phyloP scores from a whole-genome alignment of 768 basidiomycete species.

The Termitomyces eurrhizus region DNA sequence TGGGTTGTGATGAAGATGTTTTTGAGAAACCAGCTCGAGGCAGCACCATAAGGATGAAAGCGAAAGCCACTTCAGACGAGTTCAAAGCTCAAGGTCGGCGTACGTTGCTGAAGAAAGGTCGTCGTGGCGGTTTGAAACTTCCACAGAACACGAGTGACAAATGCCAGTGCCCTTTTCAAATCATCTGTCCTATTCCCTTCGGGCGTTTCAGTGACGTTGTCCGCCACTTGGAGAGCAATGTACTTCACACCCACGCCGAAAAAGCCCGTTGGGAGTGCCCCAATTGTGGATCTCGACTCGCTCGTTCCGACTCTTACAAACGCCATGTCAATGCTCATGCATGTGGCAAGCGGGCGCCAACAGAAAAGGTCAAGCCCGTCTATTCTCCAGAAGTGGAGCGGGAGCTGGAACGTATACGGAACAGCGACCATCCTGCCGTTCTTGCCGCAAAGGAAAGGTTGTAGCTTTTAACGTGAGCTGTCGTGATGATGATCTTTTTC shows the following conservation, averaged over 20 bases:
- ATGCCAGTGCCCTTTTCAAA: neutral
- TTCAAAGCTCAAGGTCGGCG: neutral
- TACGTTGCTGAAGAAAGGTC: neutral
- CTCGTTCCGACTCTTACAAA: conserved; percentile 3
- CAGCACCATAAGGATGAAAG: neutral
- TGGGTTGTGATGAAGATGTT: conserved; percentile 3
- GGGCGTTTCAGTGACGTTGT: conserved; percentile 3
- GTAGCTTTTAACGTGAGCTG: neutral
- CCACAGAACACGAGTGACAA: neutral
- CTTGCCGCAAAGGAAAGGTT: conserved; percentile 1
- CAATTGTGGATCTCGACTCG: neutral
- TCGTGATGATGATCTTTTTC: neutral
- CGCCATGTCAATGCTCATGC: conserved; percentile 1
- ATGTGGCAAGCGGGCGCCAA: conserved; percentile 7
- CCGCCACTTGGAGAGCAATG: conserved; percentile 6
- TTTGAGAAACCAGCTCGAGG: neutral
- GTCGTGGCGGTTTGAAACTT: neutral
- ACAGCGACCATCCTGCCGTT: conserved; percentile 5
- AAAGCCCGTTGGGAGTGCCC: neutral
- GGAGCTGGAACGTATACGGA: conserved; percentile 3
- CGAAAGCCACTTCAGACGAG: neutral
- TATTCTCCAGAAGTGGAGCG: conserved; percentile 3
- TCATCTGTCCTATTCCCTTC: conserved; percentile 2
- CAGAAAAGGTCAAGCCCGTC: neutral
- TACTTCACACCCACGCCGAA: neutral